These are phyloP conservation scores for Mallotus japonicus DNA, from an alignment of 441 rosid genomes.

Conservation along the genomic window DNA sequence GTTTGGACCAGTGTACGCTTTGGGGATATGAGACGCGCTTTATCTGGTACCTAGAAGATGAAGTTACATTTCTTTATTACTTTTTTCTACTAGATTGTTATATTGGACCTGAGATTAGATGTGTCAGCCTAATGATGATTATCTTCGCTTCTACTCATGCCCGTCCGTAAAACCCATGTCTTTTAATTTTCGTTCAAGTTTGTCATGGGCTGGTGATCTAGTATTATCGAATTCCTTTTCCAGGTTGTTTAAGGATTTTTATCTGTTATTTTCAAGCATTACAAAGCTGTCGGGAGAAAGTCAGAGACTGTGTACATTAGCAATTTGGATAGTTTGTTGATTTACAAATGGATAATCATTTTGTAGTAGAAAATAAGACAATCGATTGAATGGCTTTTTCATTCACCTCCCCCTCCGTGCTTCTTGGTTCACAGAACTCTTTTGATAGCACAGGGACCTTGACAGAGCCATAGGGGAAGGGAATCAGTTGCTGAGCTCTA, in stretches of 20 bases:
- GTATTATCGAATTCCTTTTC: neutral
- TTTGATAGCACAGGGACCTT: too few relatives aligned
- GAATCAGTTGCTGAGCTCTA: too few relatives aligned
- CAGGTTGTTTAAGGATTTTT: too few relatives aligned
- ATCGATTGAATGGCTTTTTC: neutral
- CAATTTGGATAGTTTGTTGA: neutral
- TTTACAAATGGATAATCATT: neutral
- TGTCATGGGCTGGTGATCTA: neutral
- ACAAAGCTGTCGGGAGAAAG: neutral
- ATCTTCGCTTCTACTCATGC: neutral
- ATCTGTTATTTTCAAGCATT: neutral
- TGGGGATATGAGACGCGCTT: conserved; percentile 72
- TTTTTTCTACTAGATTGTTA: neutral
- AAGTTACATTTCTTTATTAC: neutral
- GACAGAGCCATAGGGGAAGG: too few relatives aligned
- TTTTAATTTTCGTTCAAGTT: neutral
- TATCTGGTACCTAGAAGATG: conserved; percentile 45
- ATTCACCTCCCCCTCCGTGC: neutral
- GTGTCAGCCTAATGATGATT: neutral
- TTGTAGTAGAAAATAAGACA: neutral
- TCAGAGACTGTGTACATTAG: neutral
- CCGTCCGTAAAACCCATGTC: neutral
- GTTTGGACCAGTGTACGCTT: conserved; percentile 55
- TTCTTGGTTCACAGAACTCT: too few relatives aligned
- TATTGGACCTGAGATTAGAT: neutral